Evolutionary conservation across 129 eudicot species (phyloP).

Genomic region (Flaveria bidentis): DNA sequence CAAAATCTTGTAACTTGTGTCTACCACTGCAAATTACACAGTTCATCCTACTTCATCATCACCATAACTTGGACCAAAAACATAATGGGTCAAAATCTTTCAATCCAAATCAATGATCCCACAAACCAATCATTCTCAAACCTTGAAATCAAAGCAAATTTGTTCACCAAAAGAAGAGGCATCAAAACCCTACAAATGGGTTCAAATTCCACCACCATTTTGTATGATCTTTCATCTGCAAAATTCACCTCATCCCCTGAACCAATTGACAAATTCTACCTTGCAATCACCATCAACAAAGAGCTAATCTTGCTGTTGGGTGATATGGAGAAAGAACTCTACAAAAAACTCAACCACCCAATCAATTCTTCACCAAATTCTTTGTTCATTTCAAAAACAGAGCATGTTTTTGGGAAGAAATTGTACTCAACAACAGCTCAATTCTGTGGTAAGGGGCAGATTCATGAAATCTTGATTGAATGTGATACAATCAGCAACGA

Average conservation of each 20-base stretch:
- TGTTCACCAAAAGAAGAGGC: constrained; percentile 64
- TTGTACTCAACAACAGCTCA: constrained; percentile 52
- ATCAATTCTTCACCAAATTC: constrained; percentile 27
- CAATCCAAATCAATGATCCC: constrained; percentile 44
- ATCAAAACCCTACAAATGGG: constrained; percentile 35
- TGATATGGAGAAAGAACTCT: constrained; percentile 49
- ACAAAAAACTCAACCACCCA: constrained; percentile 44
- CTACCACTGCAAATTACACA: constrained; percentile 52
- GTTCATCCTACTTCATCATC: constrained; percentile 43
- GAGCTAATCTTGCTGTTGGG: constrained; percentile 53
- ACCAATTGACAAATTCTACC: constrained; percentile 55
- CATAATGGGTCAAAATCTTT: constrained; percentile 68
- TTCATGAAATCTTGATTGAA: constrained; percentile 56
- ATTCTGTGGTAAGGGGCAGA: constrained; percentile 56
- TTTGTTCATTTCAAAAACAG: constrained; percentile 51
- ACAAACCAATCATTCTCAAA: constrained; percentile 40
- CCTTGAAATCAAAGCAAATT: constrained; percentile 58
- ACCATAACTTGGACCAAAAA: constrained; percentile 68
- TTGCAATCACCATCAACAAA: constrained; percentile 47
- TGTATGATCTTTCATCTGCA: constrained; percentile 62
- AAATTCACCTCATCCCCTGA: constrained; percentile 68
- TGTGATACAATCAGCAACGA: constrained; percentile 40
- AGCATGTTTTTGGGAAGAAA: constrained; percentile 69
- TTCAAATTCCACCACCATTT: constrained; percentile 39
- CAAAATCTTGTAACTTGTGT: constrained; percentile 69